phyloP scores from a whole-genome alignment of 768 basidiomycete genomes.

The Tulasnella sp. region DNA sequence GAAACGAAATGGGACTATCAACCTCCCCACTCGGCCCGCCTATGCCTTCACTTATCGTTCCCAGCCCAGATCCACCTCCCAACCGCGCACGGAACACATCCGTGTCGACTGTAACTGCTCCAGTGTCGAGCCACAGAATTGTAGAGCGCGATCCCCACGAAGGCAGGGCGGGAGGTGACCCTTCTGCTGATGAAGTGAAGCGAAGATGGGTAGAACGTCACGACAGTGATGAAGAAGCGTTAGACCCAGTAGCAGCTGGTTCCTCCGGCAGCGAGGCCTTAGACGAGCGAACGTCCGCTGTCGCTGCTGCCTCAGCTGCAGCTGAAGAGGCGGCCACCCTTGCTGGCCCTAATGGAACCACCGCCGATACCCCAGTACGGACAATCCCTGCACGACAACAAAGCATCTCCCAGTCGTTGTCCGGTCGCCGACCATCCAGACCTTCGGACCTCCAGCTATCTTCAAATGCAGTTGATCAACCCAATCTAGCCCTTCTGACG shows the following conservation, averaged over 20 bases:
- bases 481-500: not conserved
- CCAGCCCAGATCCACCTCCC: not conserved
- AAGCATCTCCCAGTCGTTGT: not conserved
- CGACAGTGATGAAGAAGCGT: constrained; percentile 78
- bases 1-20: no score
- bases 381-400: constrained; percentile 1
- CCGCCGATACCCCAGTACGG: constrained; percentile 2
- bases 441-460: constrained; percentile 59
- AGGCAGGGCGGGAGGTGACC: no score
- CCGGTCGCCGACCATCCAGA: constrained; percentile 35
- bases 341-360: not conserved
- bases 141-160: not conserved
- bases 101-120: not conserved
- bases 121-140: not conserved
- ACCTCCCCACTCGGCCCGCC: not conserved
- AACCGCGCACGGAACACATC: constrained; percentile 1
- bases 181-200: not conserved
- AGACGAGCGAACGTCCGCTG: constrained; percentile 69
- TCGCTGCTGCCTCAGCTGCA: constrained; percentile 14
- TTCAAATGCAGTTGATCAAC: constrained; percentile 27
- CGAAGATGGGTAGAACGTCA: not conserved
- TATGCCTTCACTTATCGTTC: not conserved
- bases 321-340: not conserved
- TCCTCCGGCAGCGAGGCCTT: constrained; percentile 68
- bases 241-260: constrained; percentile 68